Base-by-base conservation (phyloP, 345 rosid species). In the Angophora floribunda region DNA sequence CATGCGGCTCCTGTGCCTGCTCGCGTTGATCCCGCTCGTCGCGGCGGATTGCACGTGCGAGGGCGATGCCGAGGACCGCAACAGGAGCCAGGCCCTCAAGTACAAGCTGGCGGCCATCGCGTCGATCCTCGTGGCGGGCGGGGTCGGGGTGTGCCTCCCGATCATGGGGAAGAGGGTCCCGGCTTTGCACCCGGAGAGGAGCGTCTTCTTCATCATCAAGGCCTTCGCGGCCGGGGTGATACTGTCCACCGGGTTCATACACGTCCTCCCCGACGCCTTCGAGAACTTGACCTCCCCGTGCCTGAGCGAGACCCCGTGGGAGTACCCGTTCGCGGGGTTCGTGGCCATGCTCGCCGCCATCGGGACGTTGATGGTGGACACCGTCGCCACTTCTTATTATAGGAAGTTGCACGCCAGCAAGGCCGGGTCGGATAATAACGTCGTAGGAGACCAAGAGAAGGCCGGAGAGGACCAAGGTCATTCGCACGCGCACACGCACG, bases 191-290 rank as follows among this genome's bases (percentile, higher is more conserved):
- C 95, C 96, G 0, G 96, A 93, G 7, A 94, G 41, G 63, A 88
- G 89, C 36, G 24, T 88, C 13, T 96, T 94, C 89, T 91, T 94
- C 28, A 86, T 96, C 13, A 90, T 97, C 21, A 96, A 96, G 75
- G 91, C 95, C 28, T 95, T 97, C 26, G 98, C 97, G 3, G 91
- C 98, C 0, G 98, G 99, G 3, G 94, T 96, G 47, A 97, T 97
- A 65, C 93, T 97, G 1, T 96, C 96, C 5, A 95, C 99, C 3
- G 99, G 96, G 17, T 96, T 95, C 90, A 96, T 94, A 93, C 99
- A 96, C 59, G 96, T 95, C 26, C 87, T 96, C 85, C 99, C 98
- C 4, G 97, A 97, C 87, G 96, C 99, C n/a, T 96, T 95, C 57
- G 95, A 93, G 55, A 92, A 91, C 91, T 90, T 96, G 88, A 89